Percentiles rank a stretch among this genome's conserved stretches.
Evolutionary conservation across 1,284 basidiomycete species (phyloP).

Genomic region (Mycena citricolor): DNA sequence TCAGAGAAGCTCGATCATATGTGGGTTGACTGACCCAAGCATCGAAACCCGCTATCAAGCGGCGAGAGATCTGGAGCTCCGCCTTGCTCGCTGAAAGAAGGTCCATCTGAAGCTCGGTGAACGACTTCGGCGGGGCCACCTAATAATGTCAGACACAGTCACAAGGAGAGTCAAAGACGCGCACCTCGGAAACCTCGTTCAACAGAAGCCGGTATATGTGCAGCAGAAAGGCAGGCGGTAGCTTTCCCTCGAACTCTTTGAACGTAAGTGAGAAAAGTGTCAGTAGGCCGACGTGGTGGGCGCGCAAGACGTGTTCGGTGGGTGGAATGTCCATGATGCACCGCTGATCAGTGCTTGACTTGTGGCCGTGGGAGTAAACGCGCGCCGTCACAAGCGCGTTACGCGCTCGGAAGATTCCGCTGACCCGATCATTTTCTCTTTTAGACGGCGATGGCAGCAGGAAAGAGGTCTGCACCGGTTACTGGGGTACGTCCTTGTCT

Average conservation of each 20-base stretch:
- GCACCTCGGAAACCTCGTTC: conserved; percentile 55
- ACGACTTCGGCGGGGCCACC: conserved; percentile 17
- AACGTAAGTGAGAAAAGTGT: conserved; percentile 60
- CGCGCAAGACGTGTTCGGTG: conserved; percentile 60
- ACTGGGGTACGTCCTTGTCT: conserved; percentile 6
- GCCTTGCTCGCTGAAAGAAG: conserved; percentile 19
- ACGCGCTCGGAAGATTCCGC: neutral
- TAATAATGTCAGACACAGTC: conserved; percentile 1
- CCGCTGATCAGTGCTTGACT: neutral
- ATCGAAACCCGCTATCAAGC: conserved; percentile 20
- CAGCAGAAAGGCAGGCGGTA: conserved; percentile 60
- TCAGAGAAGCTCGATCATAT: conserved; percentile 2
- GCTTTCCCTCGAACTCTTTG: conserved; percentile 50
- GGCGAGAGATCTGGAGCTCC: conserved; percentile 17
- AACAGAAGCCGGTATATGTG: conserved; percentile 63
- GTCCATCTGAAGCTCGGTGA: conserved; percentile 19
- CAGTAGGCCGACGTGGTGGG: conserved; percentile 71
- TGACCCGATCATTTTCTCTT: neutral
- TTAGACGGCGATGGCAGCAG: neutral
- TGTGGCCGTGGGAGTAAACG: no score
- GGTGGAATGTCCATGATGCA: conserved; percentile 38
- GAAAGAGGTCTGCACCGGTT: neutral
- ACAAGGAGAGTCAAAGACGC: conserved; percentile 6
- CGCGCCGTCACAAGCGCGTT: neutral
- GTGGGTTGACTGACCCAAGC: conserved; percentile 9